phyloP scores from a whole-genome alignment of 495 filamentous ascomycete genomes.

The Filosporella fistucella region DNA sequence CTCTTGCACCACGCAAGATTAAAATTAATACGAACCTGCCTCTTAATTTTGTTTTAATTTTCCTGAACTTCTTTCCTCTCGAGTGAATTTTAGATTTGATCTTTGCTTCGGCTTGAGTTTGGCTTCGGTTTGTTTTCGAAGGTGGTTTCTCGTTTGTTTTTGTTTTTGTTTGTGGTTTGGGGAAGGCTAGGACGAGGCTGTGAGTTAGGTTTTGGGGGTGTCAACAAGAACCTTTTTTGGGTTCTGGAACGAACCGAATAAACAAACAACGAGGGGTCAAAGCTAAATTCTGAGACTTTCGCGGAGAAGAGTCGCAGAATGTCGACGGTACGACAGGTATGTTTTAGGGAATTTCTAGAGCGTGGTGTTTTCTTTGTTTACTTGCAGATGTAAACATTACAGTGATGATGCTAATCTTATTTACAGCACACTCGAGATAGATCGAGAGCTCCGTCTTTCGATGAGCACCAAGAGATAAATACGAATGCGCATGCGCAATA shows the following conservation, averaged over 20 bases:
- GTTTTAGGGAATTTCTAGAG: not conserved
- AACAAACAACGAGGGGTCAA: too few relatives aligned
- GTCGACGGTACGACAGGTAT: not conserved
- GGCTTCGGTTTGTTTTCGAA: not conserved
- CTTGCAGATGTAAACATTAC: not conserved
- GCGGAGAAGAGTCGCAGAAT: too few relatives aligned
- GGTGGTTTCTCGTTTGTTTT: not conserved
- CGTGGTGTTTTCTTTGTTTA: not conserved
- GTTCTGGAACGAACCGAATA: too few relatives aligned
- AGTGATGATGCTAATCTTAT: not conserved
- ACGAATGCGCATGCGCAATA: not conserved
- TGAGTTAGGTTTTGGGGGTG: too few relatives aligned
- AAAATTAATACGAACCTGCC: too few relatives aligned
- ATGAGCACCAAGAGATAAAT: not conserved
- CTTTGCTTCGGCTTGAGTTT: not conserved
- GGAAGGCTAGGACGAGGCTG: too few relatives aligned
- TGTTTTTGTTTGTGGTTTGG: not conserved
- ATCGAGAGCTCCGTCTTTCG: constrained; percentile 1
- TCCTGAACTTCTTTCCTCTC: too few relatives aligned
- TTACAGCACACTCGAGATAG: constrained; percentile 7
- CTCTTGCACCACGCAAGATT: not conserved
- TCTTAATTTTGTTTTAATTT: not conserved
- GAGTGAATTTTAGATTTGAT: too few relatives aligned
- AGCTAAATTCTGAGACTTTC: too few relatives aligned
- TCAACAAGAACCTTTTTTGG: too few relatives aligned